Conservation (phyloP, 495 filamentous ascomycete species). For the Penicillium longicatenatum region DNA sequence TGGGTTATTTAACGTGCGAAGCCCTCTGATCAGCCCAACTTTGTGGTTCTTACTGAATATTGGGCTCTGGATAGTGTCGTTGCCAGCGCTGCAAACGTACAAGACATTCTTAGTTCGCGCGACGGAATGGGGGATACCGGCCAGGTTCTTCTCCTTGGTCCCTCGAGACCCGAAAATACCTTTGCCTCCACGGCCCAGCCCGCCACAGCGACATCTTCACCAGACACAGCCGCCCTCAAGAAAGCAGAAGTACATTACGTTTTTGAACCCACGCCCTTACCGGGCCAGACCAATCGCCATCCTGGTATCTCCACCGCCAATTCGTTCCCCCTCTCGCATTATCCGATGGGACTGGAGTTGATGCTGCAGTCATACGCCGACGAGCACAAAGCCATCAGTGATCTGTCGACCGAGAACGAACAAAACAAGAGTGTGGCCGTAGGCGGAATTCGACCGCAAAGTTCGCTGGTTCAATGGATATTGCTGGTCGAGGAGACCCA, state of each 20-base stretch:
- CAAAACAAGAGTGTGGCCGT: slow-evolving; percentile 64
- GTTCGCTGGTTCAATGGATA: slow-evolving; percentile 72
- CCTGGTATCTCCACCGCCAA: slow-evolving; percentile 40
- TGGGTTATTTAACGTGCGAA: slow-evolving; percentile 65
- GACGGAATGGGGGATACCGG: slow-evolving; percentile 72
- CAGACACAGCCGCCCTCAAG: slow-evolving; percentile 18
- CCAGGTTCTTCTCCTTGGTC: slow-evolving; percentile 66
- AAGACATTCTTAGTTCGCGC: slow-evolving; percentile 55
- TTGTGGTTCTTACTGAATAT: not conserved
- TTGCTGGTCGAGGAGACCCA: slow-evolving; percentile 76
- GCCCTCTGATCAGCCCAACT: not conserved
- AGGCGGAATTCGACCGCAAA: slow-evolving; percentile 68
- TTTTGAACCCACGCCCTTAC: slow-evolving; percentile 38
- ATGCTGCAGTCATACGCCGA: slow-evolving; percentile 47
- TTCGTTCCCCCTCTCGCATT: slow-evolving; percentile 59
- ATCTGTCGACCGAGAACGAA: slow-evolving; percentile 71
- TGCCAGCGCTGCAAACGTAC: slow-evolving; percentile 60
- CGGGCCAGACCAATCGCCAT: slow-evolving; percentile 49
- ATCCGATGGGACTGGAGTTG: slow-evolving; percentile 56
- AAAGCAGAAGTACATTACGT: slow-evolving; percentile 41
- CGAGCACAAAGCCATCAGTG: slow-evolving; percentile 62
- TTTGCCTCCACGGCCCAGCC: slow-evolving; percentile 47
- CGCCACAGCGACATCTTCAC: slow-evolving; percentile 21
- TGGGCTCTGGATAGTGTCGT: slow-evolving; percentile 54
- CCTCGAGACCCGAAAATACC: slow-evolving; percentile 62